Base-by-base conservation (phyloP, 2,329 filamentous ascomycete species). In the Aschersonia sp. region DNA sequence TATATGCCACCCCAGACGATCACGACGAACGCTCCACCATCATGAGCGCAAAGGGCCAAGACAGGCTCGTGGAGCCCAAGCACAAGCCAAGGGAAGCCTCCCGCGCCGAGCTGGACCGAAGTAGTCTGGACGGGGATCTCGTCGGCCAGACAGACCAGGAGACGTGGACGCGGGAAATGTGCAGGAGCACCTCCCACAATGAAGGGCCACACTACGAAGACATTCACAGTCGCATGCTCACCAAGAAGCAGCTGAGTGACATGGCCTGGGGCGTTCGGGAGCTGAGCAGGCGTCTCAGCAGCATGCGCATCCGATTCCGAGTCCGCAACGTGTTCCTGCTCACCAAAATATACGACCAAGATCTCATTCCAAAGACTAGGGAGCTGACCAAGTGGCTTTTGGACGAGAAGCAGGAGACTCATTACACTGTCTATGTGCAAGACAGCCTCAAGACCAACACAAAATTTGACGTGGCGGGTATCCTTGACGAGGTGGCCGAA, bases 191-290 rank as follows among this genome's bases (percentile, higher is more conserved):
- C 47, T 67, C 68, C 2, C 65, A 68, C 47, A 51, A 65, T 40
- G 66, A 73, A 49, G 58, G 69, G 9, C 52, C 57, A 6, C 51
- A 59, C 41, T 52, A 63, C 49, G 60, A 63, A 30, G 59, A 64
- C 7, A 55, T 74, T 41, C 73, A 77, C 57, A 79, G 74, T 50
- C 77, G 90, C n/a, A 76, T 95, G 45, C 72, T 97, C 54, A 95
- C 89, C 1, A 97, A 97, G 69, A 88, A 86, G 62, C 87, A 98
- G 64, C 73, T 98, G 41, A 88, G 84, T 11, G 92, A 97, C 57
- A 97, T 98, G 90, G 89, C 90, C 0, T 89, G 90, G 79, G 89
- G 90, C 30, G 92, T 97, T 49, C 76, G 92, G 44, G 87, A 95
- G 64, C 70, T 98, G 49, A 90, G 86, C 32, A 84, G 94, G 59